A percentile compares a stretch with the other conserved stretches of the same genome.
These are phyloP conservation scores for Saccharomycopsis amapae DNA, from an alignment of 805 yeast species.

Conservation along the genomic window DNA sequence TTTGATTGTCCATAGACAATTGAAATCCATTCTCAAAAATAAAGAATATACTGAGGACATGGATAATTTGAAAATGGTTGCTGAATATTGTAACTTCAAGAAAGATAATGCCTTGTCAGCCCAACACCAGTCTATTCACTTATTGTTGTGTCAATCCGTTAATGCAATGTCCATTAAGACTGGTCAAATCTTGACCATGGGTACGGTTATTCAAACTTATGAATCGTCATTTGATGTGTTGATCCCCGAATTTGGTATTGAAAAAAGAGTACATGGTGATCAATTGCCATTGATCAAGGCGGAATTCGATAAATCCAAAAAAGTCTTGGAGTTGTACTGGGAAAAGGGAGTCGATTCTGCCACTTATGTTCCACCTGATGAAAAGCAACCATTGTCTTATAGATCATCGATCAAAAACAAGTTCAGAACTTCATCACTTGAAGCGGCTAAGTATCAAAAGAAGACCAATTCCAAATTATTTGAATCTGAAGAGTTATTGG, in stretches of 20 bases:
- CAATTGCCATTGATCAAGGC: constrained; percentile 90
- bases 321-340: constrained; percentile 82
- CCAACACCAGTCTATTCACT: constrained; percentile 90
- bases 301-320: constrained; percentile 67
- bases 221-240: constrained; percentile 94
- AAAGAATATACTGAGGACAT: constrained; percentile 41
- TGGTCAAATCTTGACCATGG: constrained; percentile 80
- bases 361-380: constrained; percentile 86
- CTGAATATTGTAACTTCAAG: constrained; percentile 92
- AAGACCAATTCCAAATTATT: constrained; percentile 2
- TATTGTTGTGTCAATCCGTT: constrained; percentile 75
- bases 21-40: constrained; percentile 53
- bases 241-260: constrained; percentile 89
- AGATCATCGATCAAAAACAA: constrained; percentile 73
- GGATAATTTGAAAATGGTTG: constrained; percentile 68
- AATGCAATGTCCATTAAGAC: constrained; percentile 63
- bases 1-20: constrained; percentile 84
- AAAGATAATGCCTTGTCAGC: constrained; percentile 91
- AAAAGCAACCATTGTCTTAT: constrained; percentile 67
- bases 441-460: constrained; percentile 59
- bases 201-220: constrained; percentile 84
- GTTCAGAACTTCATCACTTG: constrained; percentile 61
- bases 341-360: constrained; percentile 89
- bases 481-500: constrained; percentile 36
- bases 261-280: constrained; percentile 95